Percentiles rank a stretch among this genome's conserved stretches.
These are phyloP conservation scores for Phytophthora syringae DNA, from an alignment of 352 stramenopile genomes.

Conservation along the genomic window DNA sequence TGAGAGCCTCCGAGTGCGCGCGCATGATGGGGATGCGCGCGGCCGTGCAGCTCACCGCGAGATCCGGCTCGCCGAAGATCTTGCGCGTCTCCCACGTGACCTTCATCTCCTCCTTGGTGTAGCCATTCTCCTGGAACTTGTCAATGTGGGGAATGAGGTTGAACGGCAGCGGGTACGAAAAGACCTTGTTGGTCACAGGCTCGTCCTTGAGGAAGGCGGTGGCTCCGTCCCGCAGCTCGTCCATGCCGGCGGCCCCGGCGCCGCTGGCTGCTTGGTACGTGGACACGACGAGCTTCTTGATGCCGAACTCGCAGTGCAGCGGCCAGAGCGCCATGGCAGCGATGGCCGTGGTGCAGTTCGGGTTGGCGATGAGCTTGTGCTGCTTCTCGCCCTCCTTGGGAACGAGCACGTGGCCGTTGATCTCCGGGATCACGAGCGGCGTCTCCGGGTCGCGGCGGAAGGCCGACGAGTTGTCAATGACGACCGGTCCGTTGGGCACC, in stretches of 20 bases:
- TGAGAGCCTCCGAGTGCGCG: constrained; percentile 97
- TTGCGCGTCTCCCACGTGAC: constrained; percentile 98
- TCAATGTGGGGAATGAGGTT: constrained; percentile 99
- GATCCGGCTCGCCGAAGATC: constrained; percentile 93
- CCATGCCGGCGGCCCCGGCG: constrained; percentile 93
- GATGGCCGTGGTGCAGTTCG: constrained; percentile 98
- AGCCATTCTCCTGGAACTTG: constrained; percentile 98
- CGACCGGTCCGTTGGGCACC: constrained; percentile 83
- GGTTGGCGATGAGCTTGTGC: constrained; percentile 97
- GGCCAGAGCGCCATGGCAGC: constrained; percentile 97
- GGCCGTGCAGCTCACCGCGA: constrained; percentile 93
- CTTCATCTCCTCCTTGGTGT: constrained; percentile 99
- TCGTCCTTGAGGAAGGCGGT: constrained; percentile 82
- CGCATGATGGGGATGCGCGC: constrained; percentile 97
- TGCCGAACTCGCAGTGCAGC: constrained; percentile 95
- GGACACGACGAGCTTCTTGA: constrained; percentile 96
- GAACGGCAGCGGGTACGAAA: constrained; percentile 97
- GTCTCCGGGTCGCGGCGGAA: constrained; percentile 93
- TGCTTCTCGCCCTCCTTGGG: constrained; percentile 48
- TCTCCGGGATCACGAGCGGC: constrained; percentile 96
- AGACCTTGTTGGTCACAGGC: constrained; percentile 90
- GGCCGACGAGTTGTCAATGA: constrained; percentile 99
- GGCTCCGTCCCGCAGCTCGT: constrained; percentile 93
- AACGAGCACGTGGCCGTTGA: constrained; percentile 91
- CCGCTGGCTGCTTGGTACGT: constrained; percentile 96